Evolutionary conservation across 768 basidiomycete species (phyloP).

Genomic region (Macrolepiota albuminosa): DNA sequence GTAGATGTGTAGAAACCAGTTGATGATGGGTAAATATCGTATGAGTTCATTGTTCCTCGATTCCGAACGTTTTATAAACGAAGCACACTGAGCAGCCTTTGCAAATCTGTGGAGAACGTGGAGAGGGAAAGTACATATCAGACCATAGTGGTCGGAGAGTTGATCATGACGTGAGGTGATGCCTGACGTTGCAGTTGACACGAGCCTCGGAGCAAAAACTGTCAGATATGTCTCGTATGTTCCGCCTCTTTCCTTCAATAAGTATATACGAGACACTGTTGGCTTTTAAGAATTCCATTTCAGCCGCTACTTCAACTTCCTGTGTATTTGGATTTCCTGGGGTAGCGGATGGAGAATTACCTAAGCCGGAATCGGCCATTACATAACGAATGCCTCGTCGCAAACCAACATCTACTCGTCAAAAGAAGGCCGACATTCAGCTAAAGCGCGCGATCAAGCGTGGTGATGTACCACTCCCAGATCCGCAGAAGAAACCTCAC

Average conservation of each 20-base stretch:
- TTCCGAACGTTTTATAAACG: neutral
- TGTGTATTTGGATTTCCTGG: neutral
- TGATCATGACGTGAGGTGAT: constrained; percentile 15
- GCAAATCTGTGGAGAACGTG: neutral
- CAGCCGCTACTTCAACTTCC: neutral
- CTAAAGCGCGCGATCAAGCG: constrained; percentile 83
- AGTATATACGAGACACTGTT: neutral
- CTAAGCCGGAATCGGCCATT: neutral
- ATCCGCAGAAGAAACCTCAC: constrained; percentile 26
- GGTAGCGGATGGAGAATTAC: neutral
- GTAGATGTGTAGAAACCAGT: constrained; percentile 11
- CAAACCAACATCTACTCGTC: constrained; percentile 57
- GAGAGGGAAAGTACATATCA: constrained; percentile 7
- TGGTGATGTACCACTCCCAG: constrained; percentile 51
- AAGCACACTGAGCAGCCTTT: neutral
- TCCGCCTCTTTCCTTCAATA: neutral
- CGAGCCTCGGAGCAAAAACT: neutral
- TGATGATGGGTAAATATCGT: constrained; percentile 17
- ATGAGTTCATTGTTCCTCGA: constrained; percentile 16
- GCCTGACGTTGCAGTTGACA: constrained; percentile 11
- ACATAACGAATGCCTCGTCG: constrained; percentile 33
- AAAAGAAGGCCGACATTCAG: constrained; percentile 69
- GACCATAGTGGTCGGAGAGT: constrained; percentile 10
- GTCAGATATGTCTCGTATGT: neutral
- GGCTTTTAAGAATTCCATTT: neutral